Conservation (phyloP, 805 yeast species). For the Candida krabiensis region DNA sequence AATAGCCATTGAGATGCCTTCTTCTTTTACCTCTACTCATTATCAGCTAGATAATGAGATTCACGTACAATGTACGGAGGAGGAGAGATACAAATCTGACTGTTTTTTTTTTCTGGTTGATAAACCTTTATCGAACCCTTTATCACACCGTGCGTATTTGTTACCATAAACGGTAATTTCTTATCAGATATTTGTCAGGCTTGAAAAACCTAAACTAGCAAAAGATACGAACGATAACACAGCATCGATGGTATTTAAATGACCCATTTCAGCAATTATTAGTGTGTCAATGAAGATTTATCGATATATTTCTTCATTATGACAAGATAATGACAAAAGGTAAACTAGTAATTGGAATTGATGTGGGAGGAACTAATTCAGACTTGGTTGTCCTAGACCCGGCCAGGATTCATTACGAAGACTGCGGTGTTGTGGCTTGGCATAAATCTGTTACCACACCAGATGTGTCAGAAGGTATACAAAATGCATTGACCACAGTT, state of each 20-base stretch:
- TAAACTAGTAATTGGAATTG: slow-evolving; percentile 41
- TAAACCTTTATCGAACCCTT: no score
- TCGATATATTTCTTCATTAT: not conserved
- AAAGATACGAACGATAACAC: no score
- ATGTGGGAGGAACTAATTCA: slow-evolving; percentile 51
- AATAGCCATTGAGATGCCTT: no score
- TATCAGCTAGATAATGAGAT: no score
- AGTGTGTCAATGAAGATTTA: not conserved
- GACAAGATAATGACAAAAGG: not conserved
- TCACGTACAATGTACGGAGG: no score
- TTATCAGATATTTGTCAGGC: no score
- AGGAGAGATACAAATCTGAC: no score
- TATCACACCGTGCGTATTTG: no score
- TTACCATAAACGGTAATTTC: not conserved
- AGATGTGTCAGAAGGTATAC: slow-evolving; percentile 43
- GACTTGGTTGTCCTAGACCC: slow-evolving; percentile 45
- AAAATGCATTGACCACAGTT: slow-evolving; percentile 31
- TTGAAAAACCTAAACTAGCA: no score
- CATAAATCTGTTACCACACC: slow-evolving; percentile 43
- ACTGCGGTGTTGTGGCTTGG: slow-evolving; percentile 37
- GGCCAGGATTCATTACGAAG: slow-evolving; percentile 10
- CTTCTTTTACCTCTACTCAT: no score
- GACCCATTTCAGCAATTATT: not conserved
- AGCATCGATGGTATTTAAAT: no score
- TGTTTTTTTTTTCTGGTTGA: no score